Evolutionary conservation across 2,329 filamentous ascomycete genomes (phyloP).

Genomic region (Neonectria punicea): DNA sequence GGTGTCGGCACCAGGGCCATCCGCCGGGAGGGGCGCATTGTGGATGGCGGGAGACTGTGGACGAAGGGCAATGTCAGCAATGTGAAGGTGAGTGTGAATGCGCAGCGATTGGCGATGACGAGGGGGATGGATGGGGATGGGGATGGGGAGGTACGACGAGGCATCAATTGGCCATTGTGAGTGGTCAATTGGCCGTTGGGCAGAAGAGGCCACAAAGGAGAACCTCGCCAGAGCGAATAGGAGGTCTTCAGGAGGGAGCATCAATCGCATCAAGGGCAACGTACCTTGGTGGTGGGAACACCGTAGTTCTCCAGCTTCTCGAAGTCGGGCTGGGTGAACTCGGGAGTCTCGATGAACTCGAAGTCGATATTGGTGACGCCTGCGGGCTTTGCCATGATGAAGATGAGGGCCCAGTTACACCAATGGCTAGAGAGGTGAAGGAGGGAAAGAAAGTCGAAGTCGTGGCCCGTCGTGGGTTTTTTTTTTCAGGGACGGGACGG

Average conservation of each 20-base stretch:
- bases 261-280: slow-evolving; percentile 6
- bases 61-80: slow-evolving; percentile 10
- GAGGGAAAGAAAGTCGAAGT: slow-evolving; percentile 26
- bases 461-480: slow-evolving; percentile 29
- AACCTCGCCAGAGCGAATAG: background rate
- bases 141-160: background rate
- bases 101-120: background rate
- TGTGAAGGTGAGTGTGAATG: background rate
- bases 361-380: slow-evolving; percentile 51
- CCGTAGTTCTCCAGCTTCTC: slow-evolving; percentile 72
- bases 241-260: background rate
- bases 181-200: background rate
- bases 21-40: slow-evolving; percentile 92
- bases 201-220: background rate
- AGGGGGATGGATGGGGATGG: background rate
- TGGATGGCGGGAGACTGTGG: slow-evolving; percentile 74
- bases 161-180: slow-evolving; percentile 43
- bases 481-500: slow-evolving; percentile 32
- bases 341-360: slow-evolving; percentile 56
- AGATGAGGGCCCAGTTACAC: slow-evolving; percentile 34
- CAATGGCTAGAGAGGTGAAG: slow-evolving; percentile 41
- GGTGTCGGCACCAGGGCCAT: slow-evolving; percentile 82
- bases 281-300: slow-evolving; percentile 54
- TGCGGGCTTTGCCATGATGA: slow-evolving; percentile 49
- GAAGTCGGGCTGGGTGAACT: slow-evolving; percentile 65